Percentiles rank a stretch among this genome's conserved stretches.
Evolutionary conservation across 495 filamentous ascomycete genomes (phyloP).

Genomic region (Aspergillus cavernicola): DNA sequence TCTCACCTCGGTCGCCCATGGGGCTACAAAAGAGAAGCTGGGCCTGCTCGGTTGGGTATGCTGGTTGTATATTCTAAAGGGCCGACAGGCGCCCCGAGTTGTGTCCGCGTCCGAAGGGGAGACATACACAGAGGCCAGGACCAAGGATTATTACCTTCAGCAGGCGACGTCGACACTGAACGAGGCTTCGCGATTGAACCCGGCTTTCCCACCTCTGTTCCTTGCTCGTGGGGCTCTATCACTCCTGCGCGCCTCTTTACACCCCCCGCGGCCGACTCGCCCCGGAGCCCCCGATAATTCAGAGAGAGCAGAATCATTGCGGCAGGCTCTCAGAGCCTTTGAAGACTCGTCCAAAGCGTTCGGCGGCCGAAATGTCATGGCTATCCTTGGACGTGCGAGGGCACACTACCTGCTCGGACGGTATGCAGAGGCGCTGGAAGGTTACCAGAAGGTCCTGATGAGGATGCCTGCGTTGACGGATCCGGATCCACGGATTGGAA

Average conservation of each 20-base stretch:
- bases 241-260: conserved; percentile 81
- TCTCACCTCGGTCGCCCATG: conserved; percentile 65
- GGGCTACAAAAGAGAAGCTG: conserved; percentile 76
- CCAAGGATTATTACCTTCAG: conserved; percentile 89
- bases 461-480: conserved; percentile 87
- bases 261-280: conserved; percentile 61
- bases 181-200: conserved; percentile 90
- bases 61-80: conserved; percentile 91
- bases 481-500: conserved; percentile 90
- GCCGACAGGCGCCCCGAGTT: conserved; percentile 81
- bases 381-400: conserved; percentile 78
- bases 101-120: conserved; percentile 53
- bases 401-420: conserved; percentile 79
- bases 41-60: conserved; percentile 78
- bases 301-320: conserved; percentile 74
- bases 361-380: conserved; percentile 81
- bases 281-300: conserved; percentile 61
- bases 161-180: conserved; percentile 87
- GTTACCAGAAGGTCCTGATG: conserved; percentile 79
- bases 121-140: conserved; percentile 66
- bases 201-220: conserved; percentile 80
- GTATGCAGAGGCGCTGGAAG: conserved; percentile 74
- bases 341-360: conserved; percentile 87
- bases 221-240: conserved; percentile 89
- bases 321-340: conserved; percentile 82